Conservation (phyloP, 177 flowering plant species). For the Vitis hybrid region DNA sequence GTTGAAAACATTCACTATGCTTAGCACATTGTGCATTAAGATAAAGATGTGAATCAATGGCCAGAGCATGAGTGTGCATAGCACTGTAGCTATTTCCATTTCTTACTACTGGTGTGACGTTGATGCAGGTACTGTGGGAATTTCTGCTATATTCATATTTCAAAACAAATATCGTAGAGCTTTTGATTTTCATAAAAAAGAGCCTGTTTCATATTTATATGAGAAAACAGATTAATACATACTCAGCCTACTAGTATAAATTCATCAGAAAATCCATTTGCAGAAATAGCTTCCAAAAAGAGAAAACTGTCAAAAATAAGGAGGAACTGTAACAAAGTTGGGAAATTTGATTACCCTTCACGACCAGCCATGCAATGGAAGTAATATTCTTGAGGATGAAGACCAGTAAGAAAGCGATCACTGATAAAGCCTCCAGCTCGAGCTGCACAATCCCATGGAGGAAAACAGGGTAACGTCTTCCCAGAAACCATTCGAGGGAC, state of each 20-base stretch:
- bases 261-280: slow-evolving; percentile 2
- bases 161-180: too few relatives aligned
- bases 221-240: neutral
- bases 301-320: neutral
- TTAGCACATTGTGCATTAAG: too few relatives aligned
- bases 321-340: neutral
- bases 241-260: neutral
- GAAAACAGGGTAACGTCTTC: slow-evolving; percentile 89
- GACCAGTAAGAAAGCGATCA: slow-evolving; percentile 91
- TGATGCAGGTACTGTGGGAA: too few relatives aligned
- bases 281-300: neutral
- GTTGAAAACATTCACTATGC: neutral
- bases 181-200: too few relatives aligned
- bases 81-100: too few relatives aligned
- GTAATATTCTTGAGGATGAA: slow-evolving; percentile 95
- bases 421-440: slow-evolving; percentile 93
- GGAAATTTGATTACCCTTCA: slow-evolving; percentile 68
- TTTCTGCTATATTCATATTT: too few relatives aligned
- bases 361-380: slow-evolving; percentile 99
- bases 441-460: slow-evolving; percentile 86
- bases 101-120: too few relatives aligned
- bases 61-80: too few relatives aligned
- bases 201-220: too few relatives aligned
- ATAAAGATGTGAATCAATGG: too few relatives aligned
- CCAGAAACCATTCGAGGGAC: slow-evolving; percentile 99